A percentile compares a stretch with the other conserved stretches of the same genome.
phyloP scores from a whole-genome alignment of 306 rosid genomes.

The Hippophae rhamnoides region DNA sequence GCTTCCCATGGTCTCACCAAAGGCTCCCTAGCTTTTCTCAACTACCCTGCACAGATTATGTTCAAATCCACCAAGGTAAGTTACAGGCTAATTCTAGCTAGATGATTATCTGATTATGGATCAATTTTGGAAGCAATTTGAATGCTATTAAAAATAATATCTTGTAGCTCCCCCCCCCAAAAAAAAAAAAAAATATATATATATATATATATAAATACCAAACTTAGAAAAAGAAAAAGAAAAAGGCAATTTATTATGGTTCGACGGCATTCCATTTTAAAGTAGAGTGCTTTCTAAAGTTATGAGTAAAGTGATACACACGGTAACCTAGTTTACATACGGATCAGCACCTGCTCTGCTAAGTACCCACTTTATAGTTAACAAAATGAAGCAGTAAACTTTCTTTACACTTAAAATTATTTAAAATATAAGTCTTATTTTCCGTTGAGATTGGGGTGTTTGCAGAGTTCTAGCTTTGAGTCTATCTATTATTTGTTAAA shows the following conservation, averaged over 20 bases:
- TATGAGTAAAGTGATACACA: neutral
- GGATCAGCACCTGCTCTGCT: neutral
- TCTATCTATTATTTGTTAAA: too few relatives aligned
- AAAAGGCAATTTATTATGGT: neutral
- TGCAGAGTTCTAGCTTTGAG: too few relatives aligned
- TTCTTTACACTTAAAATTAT: too few relatives aligned
- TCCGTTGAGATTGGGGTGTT: too few relatives aligned
- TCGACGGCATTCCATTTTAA: neutral
- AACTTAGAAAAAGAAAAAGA: neutral
- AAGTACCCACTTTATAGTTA: neutral
- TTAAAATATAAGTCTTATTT: too few relatives aligned
- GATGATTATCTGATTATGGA: slow-evolving; percentile 1
- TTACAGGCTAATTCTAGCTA: slow-evolving; percentile 10
- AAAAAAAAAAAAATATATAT: too few relatives aligned
- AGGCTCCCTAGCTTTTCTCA: slow-evolving; percentile 91
- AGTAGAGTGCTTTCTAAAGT: slow-evolving; percentile 7
- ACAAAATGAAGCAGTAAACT: too few relatives aligned
- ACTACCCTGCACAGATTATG: slow-evolving; percentile 98
- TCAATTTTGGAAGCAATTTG: too few relatives aligned
- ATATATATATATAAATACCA: too few relatives aligned
- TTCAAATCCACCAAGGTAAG: slow-evolving; percentile 93
- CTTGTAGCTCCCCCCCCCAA: too few relatives aligned
- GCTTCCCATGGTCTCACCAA: slow-evolving; percentile 97
- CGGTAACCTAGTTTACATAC: neutral
- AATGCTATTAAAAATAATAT: too few relatives aligned